Evolutionary conservation across 352 stramenopile genomes (phyloP).

Genomic region (Globisporangium spinosum): DNA sequence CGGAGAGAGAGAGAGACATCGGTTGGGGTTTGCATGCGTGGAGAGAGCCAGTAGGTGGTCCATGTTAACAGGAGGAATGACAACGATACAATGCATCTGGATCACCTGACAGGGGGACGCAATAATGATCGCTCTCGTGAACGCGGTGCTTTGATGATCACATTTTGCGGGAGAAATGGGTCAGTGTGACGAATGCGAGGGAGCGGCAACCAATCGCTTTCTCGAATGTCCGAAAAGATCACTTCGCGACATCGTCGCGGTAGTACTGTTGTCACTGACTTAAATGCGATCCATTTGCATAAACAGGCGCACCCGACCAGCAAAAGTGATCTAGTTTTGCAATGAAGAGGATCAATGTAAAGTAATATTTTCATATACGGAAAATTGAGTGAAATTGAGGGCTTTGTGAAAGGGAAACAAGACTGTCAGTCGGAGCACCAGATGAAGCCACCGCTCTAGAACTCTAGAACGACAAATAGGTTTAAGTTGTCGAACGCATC

Average conservation of each 20-base stretch:
- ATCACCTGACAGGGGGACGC: neutral
- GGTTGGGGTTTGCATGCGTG: neutral
- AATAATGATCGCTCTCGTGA: neutral
- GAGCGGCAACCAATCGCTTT: neutral
- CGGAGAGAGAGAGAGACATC: neutral
- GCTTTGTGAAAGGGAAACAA: neutral
- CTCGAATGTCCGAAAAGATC: neutral
- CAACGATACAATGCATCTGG: neutral
- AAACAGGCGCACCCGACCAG: neutral
- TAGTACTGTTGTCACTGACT: neutral
- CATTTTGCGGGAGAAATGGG: too few species aligned
- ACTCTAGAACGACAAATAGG: neutral
- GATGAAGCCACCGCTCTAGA: too few species aligned
- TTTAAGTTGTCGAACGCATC: neutral
- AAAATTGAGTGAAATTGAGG: neutral
- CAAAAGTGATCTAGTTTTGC: neutral
- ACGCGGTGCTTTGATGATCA: neutral
- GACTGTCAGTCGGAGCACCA: neutral
- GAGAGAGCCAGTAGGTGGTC: neutral
- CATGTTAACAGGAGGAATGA: neutral
- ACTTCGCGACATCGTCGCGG: neutral
- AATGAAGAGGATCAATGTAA: neutral
- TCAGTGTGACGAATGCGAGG: neutral
- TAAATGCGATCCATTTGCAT: neutral
- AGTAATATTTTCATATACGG: neutral